Conservation (phyloP, 257 asterid genomes). For the Capsicum rhomboideum region DNA sequence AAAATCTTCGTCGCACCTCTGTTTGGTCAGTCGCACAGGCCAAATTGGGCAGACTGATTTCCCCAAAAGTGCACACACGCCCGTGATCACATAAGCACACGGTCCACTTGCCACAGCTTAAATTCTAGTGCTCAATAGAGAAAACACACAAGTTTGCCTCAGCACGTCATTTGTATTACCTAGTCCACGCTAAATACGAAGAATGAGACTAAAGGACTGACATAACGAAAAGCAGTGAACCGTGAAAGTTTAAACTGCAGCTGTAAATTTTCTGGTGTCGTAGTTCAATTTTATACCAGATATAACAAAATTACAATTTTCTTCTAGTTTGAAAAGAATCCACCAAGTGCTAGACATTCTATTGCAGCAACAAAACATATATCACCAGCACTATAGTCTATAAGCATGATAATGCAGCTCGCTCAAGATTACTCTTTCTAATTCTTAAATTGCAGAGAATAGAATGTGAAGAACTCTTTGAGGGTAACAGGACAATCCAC, state of each 20-base stretch:
- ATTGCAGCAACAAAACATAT: neutral
- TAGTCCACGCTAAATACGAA: constrained; percentile 60
- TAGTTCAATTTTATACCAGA: neutral
- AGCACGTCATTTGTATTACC: constrained; percentile 55
- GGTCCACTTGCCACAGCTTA: constrained; percentile 60
- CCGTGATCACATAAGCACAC: constrained; percentile 47
- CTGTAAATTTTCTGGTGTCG: neutral
- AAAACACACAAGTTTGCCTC: constrained; percentile 51
- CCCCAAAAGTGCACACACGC: constrained; percentile 63
- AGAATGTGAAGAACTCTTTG: neutral
- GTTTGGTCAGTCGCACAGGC: constrained; percentile 54
- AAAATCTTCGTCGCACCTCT: constrained; percentile 35
- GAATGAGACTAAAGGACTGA: neutral
- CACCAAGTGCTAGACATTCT: neutral
- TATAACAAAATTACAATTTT: neutral
- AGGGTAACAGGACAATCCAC: neutral
- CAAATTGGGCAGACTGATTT: constrained; percentile 77
- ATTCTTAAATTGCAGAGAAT: neutral
- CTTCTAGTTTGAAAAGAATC: neutral
- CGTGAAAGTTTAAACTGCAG: neutral
- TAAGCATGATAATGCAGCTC: too few relatives aligned
- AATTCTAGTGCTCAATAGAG: constrained; percentile 34
- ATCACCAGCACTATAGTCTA: neutral
- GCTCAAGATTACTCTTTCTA: neutral
- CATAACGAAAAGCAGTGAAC: neutral